Evolutionary conservation across 179 eudicot genomes (phyloP).

Genomic region (Heliamphora pulchella): DNA sequence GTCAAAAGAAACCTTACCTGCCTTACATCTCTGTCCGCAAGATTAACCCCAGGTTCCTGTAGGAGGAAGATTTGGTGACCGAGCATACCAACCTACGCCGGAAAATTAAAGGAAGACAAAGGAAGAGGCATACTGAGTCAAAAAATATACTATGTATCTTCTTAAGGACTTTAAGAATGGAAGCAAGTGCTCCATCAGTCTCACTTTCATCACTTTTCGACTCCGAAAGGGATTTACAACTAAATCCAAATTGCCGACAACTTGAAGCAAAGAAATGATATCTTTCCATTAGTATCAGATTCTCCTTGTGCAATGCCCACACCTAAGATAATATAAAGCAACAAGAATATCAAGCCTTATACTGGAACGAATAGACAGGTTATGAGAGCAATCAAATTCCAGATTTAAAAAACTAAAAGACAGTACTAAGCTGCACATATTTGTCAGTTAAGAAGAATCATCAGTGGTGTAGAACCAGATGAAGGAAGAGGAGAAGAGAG

Average conservation of each 20-base stretch:
- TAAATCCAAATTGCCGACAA: constrained; percentile 59
- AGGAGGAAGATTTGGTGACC: constrained; percentile 12
- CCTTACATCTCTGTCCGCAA: constrained; percentile 59
- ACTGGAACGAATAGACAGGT: neutral
- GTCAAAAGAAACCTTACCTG: constrained; percentile 37
- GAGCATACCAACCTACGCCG: neutral
- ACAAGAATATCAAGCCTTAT: neutral
- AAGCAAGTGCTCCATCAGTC: constrained; percentile 76
- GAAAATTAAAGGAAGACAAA: constrained; percentile 1
- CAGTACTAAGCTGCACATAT: too few species aligned
- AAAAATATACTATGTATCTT: constrained; percentile 59
- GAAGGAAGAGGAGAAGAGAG: too few species aligned
- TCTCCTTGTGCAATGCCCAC: constrained; percentile 78
- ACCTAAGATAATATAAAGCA: constrained; percentile 41
- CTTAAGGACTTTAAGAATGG: constrained; percentile 61
- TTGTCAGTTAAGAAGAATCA: too few species aligned
- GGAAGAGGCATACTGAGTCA: constrained; percentile 43
- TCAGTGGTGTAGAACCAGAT: too few species aligned
- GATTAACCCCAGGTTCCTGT: constrained; percentile 46
- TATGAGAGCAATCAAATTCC: too few species aligned
- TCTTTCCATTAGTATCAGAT: constrained; percentile 87
- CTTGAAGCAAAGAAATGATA: constrained; percentile 84
- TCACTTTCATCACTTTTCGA: constrained; percentile 76
- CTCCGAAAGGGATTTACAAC: constrained; percentile 61
- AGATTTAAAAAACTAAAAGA: too few species aligned